Percentiles rank a stretch among this genome's conserved stretches.
These are phyloP conservation scores for Rhazya stricta DNA, from an alignment of 257 asterid species.

Conservation along the genomic window DNA sequence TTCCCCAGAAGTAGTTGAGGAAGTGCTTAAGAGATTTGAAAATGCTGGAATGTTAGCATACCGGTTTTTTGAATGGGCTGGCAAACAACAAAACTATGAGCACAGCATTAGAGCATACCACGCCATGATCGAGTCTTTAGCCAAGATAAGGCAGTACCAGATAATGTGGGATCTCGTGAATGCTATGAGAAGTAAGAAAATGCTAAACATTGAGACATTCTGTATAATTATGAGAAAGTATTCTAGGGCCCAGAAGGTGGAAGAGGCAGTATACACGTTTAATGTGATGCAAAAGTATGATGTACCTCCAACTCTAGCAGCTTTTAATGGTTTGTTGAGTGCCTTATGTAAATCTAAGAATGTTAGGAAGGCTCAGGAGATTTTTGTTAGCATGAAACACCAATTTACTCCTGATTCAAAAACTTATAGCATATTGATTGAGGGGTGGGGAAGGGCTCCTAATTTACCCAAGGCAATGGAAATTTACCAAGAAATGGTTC, in stretches of 20 bases:
- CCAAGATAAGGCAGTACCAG: conserved; percentile 86
- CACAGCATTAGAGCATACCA: conserved; percentile 75
- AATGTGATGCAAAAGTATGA: conserved; percentile 67
- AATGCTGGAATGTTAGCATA: conserved; percentile 86
- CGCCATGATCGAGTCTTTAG: conserved; percentile 67
- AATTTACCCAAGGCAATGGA: conserved; percentile 78
- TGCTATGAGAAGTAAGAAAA: conserved; percentile 55
- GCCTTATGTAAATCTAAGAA: conserved; percentile 82
- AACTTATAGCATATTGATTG: conserved; percentile 76
- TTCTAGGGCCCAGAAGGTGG: conserved; percentile 74
- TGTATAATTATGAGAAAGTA: conserved; percentile 86
- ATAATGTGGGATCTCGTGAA: conserved; percentile 91
- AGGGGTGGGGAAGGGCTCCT: conserved; percentile 89
- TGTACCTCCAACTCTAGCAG: conserved; percentile 65
- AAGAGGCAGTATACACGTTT: conserved; percentile 75
- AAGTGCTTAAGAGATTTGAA: too few relatives aligned
- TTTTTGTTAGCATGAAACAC: conserved; percentile 52
- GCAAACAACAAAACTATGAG: conserved; percentile 56
- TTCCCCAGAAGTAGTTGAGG: conserved; percentile 57
- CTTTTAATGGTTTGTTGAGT: conserved; percentile 77
- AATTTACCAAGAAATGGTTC: conserved; percentile 55
- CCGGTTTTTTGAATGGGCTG: conserved; percentile 80
- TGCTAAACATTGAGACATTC: conserved; percentile 79
- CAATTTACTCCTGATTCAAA: conserved; percentile 65
- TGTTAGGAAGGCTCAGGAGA: conserved; percentile 75